These are phyloP conservation scores for Rhodotorula taiwanensis DNA, from an alignment of 768 basidiomycete species.

Conservation along the genomic window DNA sequence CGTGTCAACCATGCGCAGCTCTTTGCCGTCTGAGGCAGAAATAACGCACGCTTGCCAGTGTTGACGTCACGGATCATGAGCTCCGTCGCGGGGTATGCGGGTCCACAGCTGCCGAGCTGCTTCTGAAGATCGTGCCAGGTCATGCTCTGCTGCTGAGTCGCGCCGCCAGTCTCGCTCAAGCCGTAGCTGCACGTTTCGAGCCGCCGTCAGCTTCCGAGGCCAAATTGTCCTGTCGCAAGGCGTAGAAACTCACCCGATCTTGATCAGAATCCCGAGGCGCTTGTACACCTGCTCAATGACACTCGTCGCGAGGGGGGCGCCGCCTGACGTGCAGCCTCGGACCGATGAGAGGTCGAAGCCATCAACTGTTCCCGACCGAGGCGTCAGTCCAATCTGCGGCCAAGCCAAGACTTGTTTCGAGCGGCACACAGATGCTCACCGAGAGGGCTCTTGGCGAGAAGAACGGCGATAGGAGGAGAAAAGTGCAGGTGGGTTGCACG, in stretches of 20 bases:
- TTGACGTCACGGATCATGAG: constrained; percentile 29
- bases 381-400: not conserved
- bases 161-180: constrained; percentile 37
- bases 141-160: constrained; percentile 30
- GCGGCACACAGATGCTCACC: not conserved
- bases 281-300: constrained; percentile 40
- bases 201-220: not conserved
- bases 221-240: too few species aligned
- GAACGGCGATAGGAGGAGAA: constrained; percentile 42
- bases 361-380: constrained; percentile 15
- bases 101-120: constrained; percentile 33
- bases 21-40: too few species aligned
- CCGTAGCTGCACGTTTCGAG: constrained; percentile 35
- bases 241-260: constrained; percentile 31
- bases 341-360: constrained; percentile 40
- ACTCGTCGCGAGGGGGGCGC: constrained; percentile 38
- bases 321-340: constrained; percentile 39
- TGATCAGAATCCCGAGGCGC: constrained; percentile 37
- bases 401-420: too few species aligned
- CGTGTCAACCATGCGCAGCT: not conserved
- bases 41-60: constrained; percentile 19
- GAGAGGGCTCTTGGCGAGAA: constrained; percentile 39
- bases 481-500: constrained; percentile 42
- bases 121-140: constrained; percentile 35
- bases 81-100: constrained; percentile 26